Base-by-base conservation (phyloP, 768 basidiomycete genomes). In the Suillus sp. region DNA sequence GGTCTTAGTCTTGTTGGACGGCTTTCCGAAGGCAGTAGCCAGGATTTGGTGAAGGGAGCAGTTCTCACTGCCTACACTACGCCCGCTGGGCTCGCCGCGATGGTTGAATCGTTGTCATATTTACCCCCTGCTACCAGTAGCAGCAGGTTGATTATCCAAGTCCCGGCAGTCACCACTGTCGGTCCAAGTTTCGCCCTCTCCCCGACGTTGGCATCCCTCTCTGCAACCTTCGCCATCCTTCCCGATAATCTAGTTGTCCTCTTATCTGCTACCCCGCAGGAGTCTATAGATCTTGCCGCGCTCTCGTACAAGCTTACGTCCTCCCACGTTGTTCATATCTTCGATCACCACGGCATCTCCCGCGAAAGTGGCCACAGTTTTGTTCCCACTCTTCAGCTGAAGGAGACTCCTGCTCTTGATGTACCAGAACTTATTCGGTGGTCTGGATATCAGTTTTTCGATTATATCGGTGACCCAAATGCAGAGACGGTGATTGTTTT, bases 231-330 rank as follows among this genome's bases (percentile, higher is more conserved):
- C 67, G 72, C 81, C 16, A 77, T 88, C 59, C 77, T 96, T 32
- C 87, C 89, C 3, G 83, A 87, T 62, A 81, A 85, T 61, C 80
- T 91, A 60, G 82, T 88, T 18, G 81, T 97, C 47, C 77, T 97
- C 56, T 82, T 96, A 61, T 96, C 95, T 43, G 88, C 93, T 2
- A 89, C 91, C 4, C 87, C 94, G 1, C 89, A 91, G 66, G 93
- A 97, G 73, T 81, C 91, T 18, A 83, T 89, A 54, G 90, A 93
- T 69, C 84, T 94, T 61, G 85, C 95, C 3, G 70, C 84, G 32
- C 81, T 93, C 55, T 81, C 93, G n/a, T 95, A 95, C 79, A 82
- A 80, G 63, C 75, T 91, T 57, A 81, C 82, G 18, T 73, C 78
- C 22, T 83, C 78, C 47, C 93, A 96, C 75, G 87, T 92, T 62